Evolutionary conservation across 441 rosid genomes (phyloP).

Genomic region (Jatropha podagrica): DNA sequence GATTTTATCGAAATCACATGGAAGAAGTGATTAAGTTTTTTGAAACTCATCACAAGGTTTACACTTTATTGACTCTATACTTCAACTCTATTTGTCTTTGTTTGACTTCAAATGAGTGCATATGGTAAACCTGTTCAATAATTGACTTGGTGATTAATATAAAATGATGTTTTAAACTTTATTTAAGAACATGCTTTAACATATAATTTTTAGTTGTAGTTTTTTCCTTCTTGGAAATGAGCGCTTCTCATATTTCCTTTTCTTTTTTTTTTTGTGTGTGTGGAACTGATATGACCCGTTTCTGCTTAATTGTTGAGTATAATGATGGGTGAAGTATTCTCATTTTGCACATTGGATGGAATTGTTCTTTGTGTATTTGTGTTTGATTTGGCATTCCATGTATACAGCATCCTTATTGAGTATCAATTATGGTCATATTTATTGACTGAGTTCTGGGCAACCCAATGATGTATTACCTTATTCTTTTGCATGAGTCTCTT

Average conservation of each 20-base stretch:
- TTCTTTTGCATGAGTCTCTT: neutral
- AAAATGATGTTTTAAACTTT: neutral
- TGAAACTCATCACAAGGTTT: slow-evolving; percentile 94
- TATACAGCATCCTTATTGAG: neutral
- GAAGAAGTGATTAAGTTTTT: slow-evolving; percentile 98
- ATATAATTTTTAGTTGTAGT: neutral
- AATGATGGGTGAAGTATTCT: neutral
- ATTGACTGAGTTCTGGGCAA: neutral
- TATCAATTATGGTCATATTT: neutral
- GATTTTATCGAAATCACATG: slow-evolving; percentile 97
- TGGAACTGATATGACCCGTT: neutral
- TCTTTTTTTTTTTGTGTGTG: neutral
- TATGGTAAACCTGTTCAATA: neutral
- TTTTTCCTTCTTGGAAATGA: neutral
- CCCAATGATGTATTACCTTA: neutral
- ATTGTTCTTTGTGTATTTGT: neutral
- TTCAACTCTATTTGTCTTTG: neutral
- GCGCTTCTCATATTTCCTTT: neutral
- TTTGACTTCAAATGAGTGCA: neutral
- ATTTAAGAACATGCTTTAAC: neutral
- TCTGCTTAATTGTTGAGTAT: neutral
- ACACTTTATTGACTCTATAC: neutral
- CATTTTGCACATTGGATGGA: neutral
- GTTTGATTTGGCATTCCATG: slow-evolving; percentile 1
- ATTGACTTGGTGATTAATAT: neutral